A percentile compares a stretch with the other conserved stretches of the same genome.
These are phyloP conservation scores for Yamadazyma kitorensis DNA, from an alignment of 805 yeast genomes.

Conservation along the genomic window DNA sequence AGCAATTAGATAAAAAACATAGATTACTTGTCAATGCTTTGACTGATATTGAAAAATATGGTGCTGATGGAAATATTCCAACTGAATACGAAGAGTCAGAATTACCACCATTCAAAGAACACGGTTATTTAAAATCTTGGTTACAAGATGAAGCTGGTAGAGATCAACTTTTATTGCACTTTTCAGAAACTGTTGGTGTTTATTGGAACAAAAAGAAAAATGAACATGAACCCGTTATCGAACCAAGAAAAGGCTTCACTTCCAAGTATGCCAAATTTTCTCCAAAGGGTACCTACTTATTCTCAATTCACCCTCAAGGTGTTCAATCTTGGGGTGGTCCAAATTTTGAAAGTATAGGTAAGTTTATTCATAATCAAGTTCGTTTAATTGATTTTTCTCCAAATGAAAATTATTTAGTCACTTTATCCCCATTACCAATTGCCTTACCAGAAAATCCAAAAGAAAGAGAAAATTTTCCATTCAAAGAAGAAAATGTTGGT, in stretches of 20 bases:
- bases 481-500: constrained; percentile 84
- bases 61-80: constrained; percentile 57
- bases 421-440: constrained; percentile 86
- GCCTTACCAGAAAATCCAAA: constrained; percentile 59
- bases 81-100: constrained; percentile 69
- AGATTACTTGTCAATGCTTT: constrained; percentile 80
- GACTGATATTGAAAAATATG: constrained; percentile 78
- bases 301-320: constrained; percentile 91
- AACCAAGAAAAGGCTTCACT: constrained; percentile 83
- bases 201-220: constrained; percentile 79
- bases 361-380: constrained; percentile 86
- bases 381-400: constrained; percentile 91
- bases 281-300: constrained; percentile 86
- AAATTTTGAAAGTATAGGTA: constrained; percentile 65
- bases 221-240: constrained; percentile 72
- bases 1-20: constrained; percentile 92
- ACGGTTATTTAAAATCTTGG: constrained; percentile 88
- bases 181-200: constrained; percentile 75
- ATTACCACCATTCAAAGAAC: constrained; percentile 66
- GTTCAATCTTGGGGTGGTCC: constrained; percentile 95
- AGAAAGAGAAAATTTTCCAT: constrained; percentile 70
- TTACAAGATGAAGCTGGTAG: constrained; percentile 83
- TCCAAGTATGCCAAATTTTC: constrained; percentile 86
- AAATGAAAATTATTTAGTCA: constrained; percentile 82
- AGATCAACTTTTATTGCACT: constrained; percentile 84